Percentiles rank a stretch among this genome's conserved stretches.
These are phyloP conservation scores for Penicillium malachiteum DNA, from an alignment of 495 filamentous ascomycete species.

Conservation along the genomic window DNA sequence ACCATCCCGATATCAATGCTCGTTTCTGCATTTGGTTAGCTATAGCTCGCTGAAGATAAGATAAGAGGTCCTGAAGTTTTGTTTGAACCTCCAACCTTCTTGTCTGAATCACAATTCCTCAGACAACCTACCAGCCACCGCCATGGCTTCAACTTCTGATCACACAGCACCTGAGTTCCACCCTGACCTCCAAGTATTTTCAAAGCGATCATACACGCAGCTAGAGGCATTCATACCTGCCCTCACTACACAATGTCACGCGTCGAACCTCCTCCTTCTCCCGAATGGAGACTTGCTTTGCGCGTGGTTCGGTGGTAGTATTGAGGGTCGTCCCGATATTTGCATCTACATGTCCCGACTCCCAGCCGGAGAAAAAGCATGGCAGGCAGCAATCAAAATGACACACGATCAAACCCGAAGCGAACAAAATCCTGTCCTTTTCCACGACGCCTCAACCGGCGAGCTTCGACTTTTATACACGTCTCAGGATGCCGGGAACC, in stretches of 20 bases:
- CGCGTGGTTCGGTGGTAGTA: slow-evolving; percentile 28
- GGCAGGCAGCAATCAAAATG: slow-evolving; percentile 18
- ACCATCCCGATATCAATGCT: slow-evolving; percentile 10
- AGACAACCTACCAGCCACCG: background rate
- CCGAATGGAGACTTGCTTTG: slow-evolving; percentile 26
- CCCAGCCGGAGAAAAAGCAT: slow-evolving; percentile 4
- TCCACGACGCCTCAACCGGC: slow-evolving; percentile 17
- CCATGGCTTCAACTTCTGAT: slow-evolving; percentile 8
- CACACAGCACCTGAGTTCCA: slow-evolving; percentile 6
- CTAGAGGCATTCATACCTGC: slow-evolving; percentile 23
- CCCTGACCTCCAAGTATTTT: background rate
- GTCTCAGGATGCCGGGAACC: slow-evolving; percentile 24
- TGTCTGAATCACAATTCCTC: background rate
- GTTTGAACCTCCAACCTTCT: background rate
- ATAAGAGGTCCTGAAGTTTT: background rate
- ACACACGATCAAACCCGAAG: slow-evolving; percentile 25
- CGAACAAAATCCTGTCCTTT: slow-evolving; percentile 27
- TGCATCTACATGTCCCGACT: slow-evolving; percentile 26
- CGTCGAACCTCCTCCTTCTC: slow-evolving; percentile 24
- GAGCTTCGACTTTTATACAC: slow-evolving; percentile 25
- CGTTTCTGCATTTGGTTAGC: background rate
- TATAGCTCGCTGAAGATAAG: slow-evolving; percentile 3
- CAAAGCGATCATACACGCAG: slow-evolving; percentile 1
- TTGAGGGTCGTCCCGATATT: slow-evolving; percentile 28
- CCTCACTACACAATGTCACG: slow-evolving; percentile 26